Conservation (phyloP, 345 rosid species). For the Pistacia integerrima region DNA sequence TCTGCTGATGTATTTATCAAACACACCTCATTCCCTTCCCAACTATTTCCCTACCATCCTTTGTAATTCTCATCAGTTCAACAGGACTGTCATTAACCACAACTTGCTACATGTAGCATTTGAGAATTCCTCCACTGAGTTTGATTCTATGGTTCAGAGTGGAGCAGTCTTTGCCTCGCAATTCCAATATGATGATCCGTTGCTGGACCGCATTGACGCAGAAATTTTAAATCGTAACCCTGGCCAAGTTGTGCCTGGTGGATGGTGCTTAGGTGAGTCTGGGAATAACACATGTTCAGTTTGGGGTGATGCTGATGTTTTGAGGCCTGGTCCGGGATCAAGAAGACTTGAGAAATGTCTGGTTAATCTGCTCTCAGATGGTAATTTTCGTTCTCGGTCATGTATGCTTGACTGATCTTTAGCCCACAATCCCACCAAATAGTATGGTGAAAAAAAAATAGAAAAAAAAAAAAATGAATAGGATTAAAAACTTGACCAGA, state of each 20-base stretch:
- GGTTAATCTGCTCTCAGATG: slow-evolving; percentile 54
- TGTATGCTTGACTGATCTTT: slow-evolving; percentile 51
- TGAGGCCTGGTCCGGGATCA: slow-evolving; percentile 84
- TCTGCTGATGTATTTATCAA: slow-evolving; percentile 87
- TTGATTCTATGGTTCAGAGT: slow-evolving; percentile 61
- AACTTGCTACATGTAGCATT: slow-evolving; percentile 60
- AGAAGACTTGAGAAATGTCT: slow-evolving; percentile 68
- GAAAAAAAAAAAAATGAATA: background rate
- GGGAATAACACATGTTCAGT: slow-evolving; percentile 55
- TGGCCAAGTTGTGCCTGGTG: slow-evolving; percentile 72
- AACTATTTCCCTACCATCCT: slow-evolving; percentile 82
- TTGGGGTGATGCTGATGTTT: slow-evolving; percentile 88
- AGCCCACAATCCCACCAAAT: background rate
- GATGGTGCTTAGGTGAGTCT: slow-evolving; percentile 88
- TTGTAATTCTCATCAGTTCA: slow-evolving; percentile 70
- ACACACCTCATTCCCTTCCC: slow-evolving; percentile 67
- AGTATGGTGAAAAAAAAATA: background rate
- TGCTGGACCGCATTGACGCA: slow-evolving; percentile 73
- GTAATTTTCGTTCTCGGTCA: slow-evolving; percentile 53
- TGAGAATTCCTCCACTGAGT: slow-evolving; percentile 54
- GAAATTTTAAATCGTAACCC: slow-evolving; percentile 65
- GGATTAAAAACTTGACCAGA: background rate
- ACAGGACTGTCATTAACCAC: slow-evolving; percentile 65
- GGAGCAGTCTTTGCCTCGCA: slow-evolving; percentile 88
- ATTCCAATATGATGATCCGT: slow-evolving; percentile 47